Conservation (phyloP, 1,284 basidiomycete species). For the Fistulinella staudtii region DNA sequence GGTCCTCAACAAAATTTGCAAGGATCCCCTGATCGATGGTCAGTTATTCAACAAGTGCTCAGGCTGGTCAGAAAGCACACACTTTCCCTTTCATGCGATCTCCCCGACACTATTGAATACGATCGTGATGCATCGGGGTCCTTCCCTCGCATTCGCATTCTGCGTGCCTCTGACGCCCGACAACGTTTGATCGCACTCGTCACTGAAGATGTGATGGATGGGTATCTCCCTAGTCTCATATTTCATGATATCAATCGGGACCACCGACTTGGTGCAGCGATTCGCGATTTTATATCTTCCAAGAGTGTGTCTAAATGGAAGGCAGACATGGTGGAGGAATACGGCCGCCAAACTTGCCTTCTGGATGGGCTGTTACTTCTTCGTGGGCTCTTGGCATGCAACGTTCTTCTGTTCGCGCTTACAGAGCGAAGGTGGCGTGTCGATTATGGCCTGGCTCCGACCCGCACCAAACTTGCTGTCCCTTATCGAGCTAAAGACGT, state of each 20-base stretch:
- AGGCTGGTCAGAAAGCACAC: constrained; percentile 15
- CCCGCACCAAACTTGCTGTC: constrained; percentile 43
- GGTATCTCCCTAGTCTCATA: constrained; percentile 12
- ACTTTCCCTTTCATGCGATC: not conserved
- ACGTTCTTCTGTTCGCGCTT: constrained; percentile 39
- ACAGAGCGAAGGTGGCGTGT: constrained; percentile 46
- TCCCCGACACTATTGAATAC: constrained; percentile 1
- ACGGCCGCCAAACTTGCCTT: constrained; percentile 9
- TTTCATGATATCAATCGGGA: constrained; percentile 11
- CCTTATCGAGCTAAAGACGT: constrained; percentile 52
- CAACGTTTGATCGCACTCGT: constrained; percentile 17
- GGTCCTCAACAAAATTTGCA: constrained; percentile 41
- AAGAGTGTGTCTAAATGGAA: not conserved
- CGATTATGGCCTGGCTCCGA: constrained; percentile 42
- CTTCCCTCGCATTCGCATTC: constrained; percentile 34
- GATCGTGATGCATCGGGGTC: constrained; percentile 7
- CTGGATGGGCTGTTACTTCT: constrained; percentile 39
- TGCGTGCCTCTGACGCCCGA: constrained; percentile 15
- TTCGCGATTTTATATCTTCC: constrained; percentile 22
- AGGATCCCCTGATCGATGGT: constrained; percentile 46
- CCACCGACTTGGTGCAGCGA: constrained; percentile 9
- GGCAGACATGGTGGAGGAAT: constrained; percentile 4
- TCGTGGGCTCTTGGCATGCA: constrained; percentile 41
- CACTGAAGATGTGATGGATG: constrained; percentile 25
- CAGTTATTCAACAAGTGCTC: constrained; percentile 39